Percentiles rank a stretch among this genome's conserved stretches.
phyloP scores from a whole-genome alignment of 768 basidiomycete species.

The Mycena vulgaris region DNA sequence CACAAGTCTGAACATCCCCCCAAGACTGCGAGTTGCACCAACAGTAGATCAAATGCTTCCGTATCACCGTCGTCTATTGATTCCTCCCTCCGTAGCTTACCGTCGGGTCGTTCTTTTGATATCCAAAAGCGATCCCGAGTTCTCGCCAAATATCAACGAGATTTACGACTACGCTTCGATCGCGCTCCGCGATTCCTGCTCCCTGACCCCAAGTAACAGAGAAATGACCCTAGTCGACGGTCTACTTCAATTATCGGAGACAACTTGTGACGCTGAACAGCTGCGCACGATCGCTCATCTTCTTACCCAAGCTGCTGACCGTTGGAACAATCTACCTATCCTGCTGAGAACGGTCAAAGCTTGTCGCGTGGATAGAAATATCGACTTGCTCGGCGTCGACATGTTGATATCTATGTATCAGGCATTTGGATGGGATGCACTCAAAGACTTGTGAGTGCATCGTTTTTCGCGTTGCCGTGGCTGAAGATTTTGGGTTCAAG shows the following conservation, averaged over 20 bases:
- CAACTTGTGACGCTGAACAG: background rate
- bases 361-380: background rate
- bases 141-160: background rate
- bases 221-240: background rate
- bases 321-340: constrained; percentile 6
- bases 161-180: constrained; percentile 7
- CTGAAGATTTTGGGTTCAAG: background rate
- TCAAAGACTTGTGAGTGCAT: background rate
- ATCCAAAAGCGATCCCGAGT: background rate
- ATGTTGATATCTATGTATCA: background rate
- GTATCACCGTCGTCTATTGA: background rate
- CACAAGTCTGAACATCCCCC: background rate
- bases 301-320: background rate
- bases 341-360: constrained; percentile 2
- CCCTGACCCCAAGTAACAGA: background rate
- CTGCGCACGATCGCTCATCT: background rate
- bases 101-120: constrained; percentile 3
- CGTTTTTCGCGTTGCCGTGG: background rate
- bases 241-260: background rate
- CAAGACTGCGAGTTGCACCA: constrained; percentile 1
- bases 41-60: background rate
- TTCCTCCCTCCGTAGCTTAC: background rate
- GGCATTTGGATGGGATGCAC: constrained; percentile 3
- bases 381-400: background rate
- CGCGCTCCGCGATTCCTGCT: background rate